Evolutionary conservation across 257 asterid genomes (phyloP), one percentile per base, ranked within the genome.

Genomic region (Voacanga thouarsii): DNA sequence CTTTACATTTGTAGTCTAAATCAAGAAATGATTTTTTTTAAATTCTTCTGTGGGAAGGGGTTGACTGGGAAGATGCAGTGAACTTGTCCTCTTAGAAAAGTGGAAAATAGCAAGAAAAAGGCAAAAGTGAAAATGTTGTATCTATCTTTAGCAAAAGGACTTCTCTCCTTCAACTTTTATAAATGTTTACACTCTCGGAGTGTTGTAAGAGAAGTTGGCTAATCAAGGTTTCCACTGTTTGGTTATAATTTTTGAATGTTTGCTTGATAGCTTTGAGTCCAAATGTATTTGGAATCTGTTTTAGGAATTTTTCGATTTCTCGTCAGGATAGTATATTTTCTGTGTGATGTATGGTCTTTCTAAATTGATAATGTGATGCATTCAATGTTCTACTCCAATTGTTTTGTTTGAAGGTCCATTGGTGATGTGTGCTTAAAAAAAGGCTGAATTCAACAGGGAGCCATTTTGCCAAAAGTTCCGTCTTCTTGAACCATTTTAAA

Each of bases 381-480:
- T 45, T 47, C 15, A 39, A 23, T 56, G 51, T 30, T 70, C 68
- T 76, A 33, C 37, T 61, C 14, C 26, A 75, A 75, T 71, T 71
- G 24, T 76, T 78, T 80, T 75, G 69, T 92, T 70, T 86, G 96
- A 49, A 90, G 92, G 85, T 89, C 96, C 73, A 92, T 92, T 51
- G 97, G 97, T 68, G 97, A 92, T 78, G 89, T 92, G 77, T 92
- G 90, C 79, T 79, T 92, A 67, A 92, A 90, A 90, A 73, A 90
- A 71, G 81, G 72, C 96, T 1, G 96, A 92, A 86, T 92, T 81
- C 84, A 90, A 92, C 89, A 84, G 89, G 88, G 97, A 92, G 82
- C 97, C 97, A n/a, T 69, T 92, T 45, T 89, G 83, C 84, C 89
- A 89, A 45, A 90, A 90, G 82, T 90, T 89, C 74, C 85, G 97